Base-by-base conservation (phyloP, 2,329 filamentous ascomycete species). In the Colletotrichum agaves region DNA sequence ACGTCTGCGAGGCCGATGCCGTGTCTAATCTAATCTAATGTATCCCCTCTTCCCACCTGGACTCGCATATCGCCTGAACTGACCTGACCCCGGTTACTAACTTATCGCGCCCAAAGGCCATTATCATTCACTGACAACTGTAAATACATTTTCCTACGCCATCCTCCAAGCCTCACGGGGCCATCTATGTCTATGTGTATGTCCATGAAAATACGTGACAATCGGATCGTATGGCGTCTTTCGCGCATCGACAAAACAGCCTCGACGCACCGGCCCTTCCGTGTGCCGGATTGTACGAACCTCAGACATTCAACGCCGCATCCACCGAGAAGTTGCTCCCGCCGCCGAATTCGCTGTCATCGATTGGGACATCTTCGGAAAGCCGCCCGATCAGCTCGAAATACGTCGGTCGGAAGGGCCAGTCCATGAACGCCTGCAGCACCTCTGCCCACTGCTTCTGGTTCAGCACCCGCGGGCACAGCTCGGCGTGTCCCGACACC, bases 381-480 rank as follows among this genome's bases (percentile, higher is more conserved):
- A 76, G 70, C 27, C 84, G 78, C 5, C 78, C 78, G n/a, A 88
- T 76, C 59, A 88, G 76, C 66, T 86, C 79, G 5, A 75, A 49
- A 69, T 85, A 85, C 2, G 74, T 71, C 1, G 88, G 88, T 3
- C 78, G 77, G 71, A 91, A 92, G 0, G 90, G 90, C 90, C 90
- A 93, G 57, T 84, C 79, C 76, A 87, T 82, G 83, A 88, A 93
- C 0, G 85, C 84, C 70, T 86, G 81, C 4, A 89, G 69, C 15
- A 93, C 77, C 67, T 90, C 87, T 17, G 81, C 75, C 75, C 88
- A 82, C 80, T 91, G 88, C 13, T 74, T 73, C 71, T 81, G 75
- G 47, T 84, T 88, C 64, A 92, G 71, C 27, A 77, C 75, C 4
- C 89, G 78, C 5, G 84, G 78, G 0, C 76, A 74, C 37, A 90